Base-by-base conservation (phyloP, 306 rosid species). In the Quercus alba region DNA sequence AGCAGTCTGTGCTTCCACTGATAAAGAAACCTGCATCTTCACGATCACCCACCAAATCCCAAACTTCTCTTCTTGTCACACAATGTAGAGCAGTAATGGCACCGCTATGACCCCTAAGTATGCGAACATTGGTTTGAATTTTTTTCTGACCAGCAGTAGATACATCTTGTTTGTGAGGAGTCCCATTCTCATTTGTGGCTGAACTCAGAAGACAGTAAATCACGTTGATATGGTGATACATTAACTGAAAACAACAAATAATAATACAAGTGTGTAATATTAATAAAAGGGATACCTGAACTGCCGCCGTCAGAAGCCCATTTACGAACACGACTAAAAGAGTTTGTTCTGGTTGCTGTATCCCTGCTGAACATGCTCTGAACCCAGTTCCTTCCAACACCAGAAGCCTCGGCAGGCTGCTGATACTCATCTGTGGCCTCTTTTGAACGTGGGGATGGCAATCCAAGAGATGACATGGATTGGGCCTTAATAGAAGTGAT, bases 1-100 rank as follows among this genome's bases (percentile, higher is more conserved):
- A 86, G 89, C 98, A 88, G 82, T 95, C 99, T 15, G 97, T 90
- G 90, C 99, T 91, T 83, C 99, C 99, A 81, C 99, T 93, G 59
- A 95, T 93, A 81, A 95, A 91, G 85, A 95, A 93, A 71, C 99
- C 99, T 63, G 99, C 98, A 87, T 95, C 99, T 88, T 95, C 99
- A 73, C 98, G 99, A 84, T 95, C 99, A 84, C 99, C 98, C 78
- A 95, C 94, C 82, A 95, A 92, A 88, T 95, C 99, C 98, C 99
- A 95, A 78, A 93, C 99, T 81, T 93, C 99, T 87, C 99, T 89
- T 84, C 91, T 95, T 15, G 99, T 90, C 62, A 95, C 99, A 88
- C 98, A 95, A 81, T 95, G 99, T 75, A 95, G 89, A 85, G 99
- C 97, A 81, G 97, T 95, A 71, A 95, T 81, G 41, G 97, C 87